phyloP scores from a whole-genome alignment of 83 land plant species.

The Isoetes engelmannii region DNA sequence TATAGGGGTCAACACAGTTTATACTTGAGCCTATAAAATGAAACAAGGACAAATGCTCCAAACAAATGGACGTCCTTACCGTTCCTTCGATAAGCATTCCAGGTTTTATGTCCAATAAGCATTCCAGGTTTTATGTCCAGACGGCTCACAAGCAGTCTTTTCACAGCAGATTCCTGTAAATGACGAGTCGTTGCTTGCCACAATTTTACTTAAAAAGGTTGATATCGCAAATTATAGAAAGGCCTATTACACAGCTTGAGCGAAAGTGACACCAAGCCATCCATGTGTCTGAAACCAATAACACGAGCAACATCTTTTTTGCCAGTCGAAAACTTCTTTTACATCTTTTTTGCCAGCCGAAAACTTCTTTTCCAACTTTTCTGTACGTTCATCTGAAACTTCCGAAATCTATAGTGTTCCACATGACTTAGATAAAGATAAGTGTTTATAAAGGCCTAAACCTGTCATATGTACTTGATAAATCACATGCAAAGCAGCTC shows the following conservation, averaged over 20 bases:
- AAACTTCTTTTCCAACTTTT: constrained; percentile 68
- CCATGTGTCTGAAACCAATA: constrained; percentile 64
- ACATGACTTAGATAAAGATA: too few species aligned
- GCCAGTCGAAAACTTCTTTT: too few species aligned
- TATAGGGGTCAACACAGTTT: too few species aligned
- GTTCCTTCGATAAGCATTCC: constrained; percentile 60
- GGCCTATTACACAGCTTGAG: constrained; percentile 49
- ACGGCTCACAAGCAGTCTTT: constrained; percentile 60
- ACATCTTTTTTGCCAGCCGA: too few species aligned
- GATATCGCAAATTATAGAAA: background rate
- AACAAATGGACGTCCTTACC: constrained; percentile 46
- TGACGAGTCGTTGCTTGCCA: background rate
- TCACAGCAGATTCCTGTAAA: constrained; percentile 68
- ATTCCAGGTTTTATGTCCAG: constrained; percentile 90
- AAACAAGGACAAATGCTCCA: constrained; percentile 78
- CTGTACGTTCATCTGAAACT: constrained; percentile 57
- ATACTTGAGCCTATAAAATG: too few species aligned
- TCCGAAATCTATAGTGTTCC: constrained; percentile 48
- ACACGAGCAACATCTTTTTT: constrained; percentile 56
- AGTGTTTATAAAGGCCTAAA: too few species aligned
- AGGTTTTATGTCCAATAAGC: too few species aligned
- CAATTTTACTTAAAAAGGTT: background rate
- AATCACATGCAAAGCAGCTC: too few species aligned
- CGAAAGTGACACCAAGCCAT: constrained; percentile 66
- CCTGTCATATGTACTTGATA: too few species aligned